Evolutionary conservation across 306 rosid genomes (phyloP), one percentile per base, ranked within the genome.

Genomic region (Gleditsia sinensis): DNA sequence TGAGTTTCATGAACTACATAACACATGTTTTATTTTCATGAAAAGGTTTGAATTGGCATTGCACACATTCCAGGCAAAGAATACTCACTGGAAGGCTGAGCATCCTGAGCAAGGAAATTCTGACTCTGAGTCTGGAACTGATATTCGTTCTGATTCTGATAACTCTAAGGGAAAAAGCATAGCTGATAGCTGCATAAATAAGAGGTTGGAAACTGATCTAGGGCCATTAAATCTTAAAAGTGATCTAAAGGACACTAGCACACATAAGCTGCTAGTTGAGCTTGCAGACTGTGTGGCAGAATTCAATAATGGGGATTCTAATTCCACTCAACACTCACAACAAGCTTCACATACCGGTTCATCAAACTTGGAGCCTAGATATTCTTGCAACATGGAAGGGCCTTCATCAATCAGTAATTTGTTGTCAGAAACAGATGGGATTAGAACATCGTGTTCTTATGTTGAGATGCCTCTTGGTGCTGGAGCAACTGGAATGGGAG

Each of bases 1-100:
- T 81, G 75, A 69, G n/a, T 72, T 65, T 37, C 58, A 24, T 62
- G 28, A 80, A 68, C 58, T 57, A 57, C 36, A 36, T 81, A 67
- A 62, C 62, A 56, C 75, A 30, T 83, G 54, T 69, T 65, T 76
- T 32, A 55, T 80, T 48, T 50, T 20, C 39, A 5, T 61, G 14
- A 66, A 61, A 79, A 92, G 99, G 93, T 94, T 89, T 78, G 96
- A 90, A 67, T 85, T 94, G 85, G 99, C 97, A 67, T 75, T 94
- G 69, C 80, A 76, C 68, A 71, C 96, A 20, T 84, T 87, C 85
- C 87, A 92, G 68, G 91, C 87, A 69, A 94, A 94, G 84, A 67
- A 76, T 50, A 86, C 93, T 68, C 88, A 69, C 33, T 82, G 80
- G 81, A 92, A 87, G 80, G 89, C 80, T n/a, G 90, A 87, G 85